These are phyloP conservation scores for Euptelea pleiosperma DNA, from an alignment of 164 flowering plant genomes.

Conservation along the genomic window DNA sequence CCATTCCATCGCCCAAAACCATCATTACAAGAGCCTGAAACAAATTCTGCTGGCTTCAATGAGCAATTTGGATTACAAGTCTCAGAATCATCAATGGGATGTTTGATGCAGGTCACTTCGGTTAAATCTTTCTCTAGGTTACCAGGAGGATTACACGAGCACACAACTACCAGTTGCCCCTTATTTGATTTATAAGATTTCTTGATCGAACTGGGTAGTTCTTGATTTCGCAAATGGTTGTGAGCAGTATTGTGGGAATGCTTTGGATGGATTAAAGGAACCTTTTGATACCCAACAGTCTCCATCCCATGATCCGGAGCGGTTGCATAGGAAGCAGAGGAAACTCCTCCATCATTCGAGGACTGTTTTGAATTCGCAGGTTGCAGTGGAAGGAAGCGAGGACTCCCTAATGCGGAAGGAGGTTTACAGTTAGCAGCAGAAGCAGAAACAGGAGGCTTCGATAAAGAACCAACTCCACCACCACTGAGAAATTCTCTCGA, in stretches of 20 bases:
- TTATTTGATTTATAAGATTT: conserved; percentile 19
- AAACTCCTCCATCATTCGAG: conserved; percentile 20
- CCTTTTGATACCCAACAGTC: conserved; percentile 4
- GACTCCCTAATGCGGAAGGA: conserved; percentile 22
- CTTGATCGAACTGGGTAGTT: conserved; percentile 15
- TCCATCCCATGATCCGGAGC: conserved; percentile 22
- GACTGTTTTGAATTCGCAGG: conserved; percentile 25
- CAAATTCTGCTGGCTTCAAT: conserved; percentile 21
- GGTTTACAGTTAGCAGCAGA: conserved; percentile 14
- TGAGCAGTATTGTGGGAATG: conserved; percentile 17
- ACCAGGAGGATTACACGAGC: conserved; percentile 11
- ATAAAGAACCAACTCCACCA: conserved; percentile 26
- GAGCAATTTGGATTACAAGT: conserved; percentile 18
- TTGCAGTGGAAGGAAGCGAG: conserved; percentile 24
- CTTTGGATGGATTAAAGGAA: conserved; percentile 22
- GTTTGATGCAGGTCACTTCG: conserved; percentile 16
- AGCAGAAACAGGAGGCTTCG: conserved; percentile 21
- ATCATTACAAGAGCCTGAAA: conserved; percentile 19
- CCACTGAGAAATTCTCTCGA: conserved; percentile 33
- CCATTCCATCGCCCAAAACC: conserved; percentile 13
- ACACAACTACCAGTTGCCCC: conserved; percentile 22
- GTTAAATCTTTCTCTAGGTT: conserved; percentile 13
- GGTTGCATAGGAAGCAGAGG: conserved; percentile 24
- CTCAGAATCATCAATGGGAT: conserved; percentile 26
- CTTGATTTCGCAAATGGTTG: conserved; percentile 24